Evolutionary conservation across 331 rosid genomes (phyloP).

Genomic region (Erythrophleum ivorense): DNA sequence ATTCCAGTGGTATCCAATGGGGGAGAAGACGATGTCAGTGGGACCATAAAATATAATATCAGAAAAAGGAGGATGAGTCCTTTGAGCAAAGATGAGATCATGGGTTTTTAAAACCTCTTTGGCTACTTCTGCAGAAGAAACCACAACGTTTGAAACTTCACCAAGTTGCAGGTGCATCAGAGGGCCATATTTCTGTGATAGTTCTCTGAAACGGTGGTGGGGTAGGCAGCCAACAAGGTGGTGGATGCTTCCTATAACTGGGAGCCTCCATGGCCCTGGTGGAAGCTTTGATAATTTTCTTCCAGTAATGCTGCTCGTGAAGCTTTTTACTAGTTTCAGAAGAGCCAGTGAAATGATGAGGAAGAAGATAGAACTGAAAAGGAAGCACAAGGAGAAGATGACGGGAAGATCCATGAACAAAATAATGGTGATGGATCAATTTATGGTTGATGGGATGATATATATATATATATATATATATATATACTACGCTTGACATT

Average conservation of each 20-base stretch:
- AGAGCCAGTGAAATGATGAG: neutral
- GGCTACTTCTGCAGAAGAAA: slow-evolving; percentile 40
- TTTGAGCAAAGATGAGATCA: slow-evolving; percentile 25
- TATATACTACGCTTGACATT: too few species aligned
- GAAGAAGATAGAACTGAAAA: neutral
- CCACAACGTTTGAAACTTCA: slow-evolving; percentile 22
- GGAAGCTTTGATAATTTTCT: neutral
- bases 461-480: neutral
- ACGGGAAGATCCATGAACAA: neutral
- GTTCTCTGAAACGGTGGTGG: neutral
- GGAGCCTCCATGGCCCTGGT: slow-evolving; percentile 24
- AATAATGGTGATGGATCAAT: neutral
- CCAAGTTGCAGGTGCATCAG: slow-evolving; percentile 44
- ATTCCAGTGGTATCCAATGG: slow-evolving; percentile 50
- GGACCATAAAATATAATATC: slow-evolving; percentile 7
- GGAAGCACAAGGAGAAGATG: neutral
- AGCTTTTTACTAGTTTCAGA: neutral
- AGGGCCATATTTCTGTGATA: slow-evolving; percentile 5
- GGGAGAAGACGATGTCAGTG: slow-evolving; percentile 30
- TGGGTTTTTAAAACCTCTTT: slow-evolving; percentile 39
- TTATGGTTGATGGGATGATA: neutral
- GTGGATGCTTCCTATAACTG: neutral
- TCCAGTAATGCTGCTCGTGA: neutral
- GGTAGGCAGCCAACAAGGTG: neutral
- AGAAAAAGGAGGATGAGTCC: slow-evolving; percentile 8